Conservation (phyloP, 1,139 yeast genomes). For the Taphrina flavorubra region DNA sequence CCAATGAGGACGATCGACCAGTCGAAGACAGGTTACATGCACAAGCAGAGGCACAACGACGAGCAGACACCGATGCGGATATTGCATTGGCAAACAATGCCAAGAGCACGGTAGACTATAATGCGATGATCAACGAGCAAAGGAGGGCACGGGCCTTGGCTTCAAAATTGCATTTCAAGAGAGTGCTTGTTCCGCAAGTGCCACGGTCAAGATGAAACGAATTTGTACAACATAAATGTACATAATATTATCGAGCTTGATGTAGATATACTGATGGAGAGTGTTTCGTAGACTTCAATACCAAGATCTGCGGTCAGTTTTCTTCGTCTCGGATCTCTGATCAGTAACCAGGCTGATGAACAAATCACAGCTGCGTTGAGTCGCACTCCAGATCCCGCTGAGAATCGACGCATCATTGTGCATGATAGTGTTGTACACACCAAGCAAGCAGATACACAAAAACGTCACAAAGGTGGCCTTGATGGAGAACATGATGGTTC, state of each 20-base stretch:
- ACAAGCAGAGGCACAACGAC: constrained; percentile 20
- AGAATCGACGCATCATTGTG: constrained; percentile 20
- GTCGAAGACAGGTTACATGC: constrained; percentile 21
- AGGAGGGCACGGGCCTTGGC: constrained; percentile 3
- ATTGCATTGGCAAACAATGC: constrained; percentile 18
- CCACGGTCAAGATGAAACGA: not conserved
- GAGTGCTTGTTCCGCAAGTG: not conserved
- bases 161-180: not conserved
- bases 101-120: constrained; percentile 24
- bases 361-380: not conserved
- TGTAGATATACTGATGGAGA: too few relatives aligned
- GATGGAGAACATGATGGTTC: constrained; percentile 24
- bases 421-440: constrained; percentile 18
- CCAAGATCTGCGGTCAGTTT: not conserved
- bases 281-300: not conserved
- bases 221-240: not conserved
- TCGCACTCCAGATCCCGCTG: not conserved
- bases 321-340: not conserved
- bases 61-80: constrained; percentile 22
- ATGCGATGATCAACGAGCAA: constrained; percentile 24
- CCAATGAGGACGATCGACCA: constrained; percentile 36
- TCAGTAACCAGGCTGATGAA: not conserved
- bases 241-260: not conserved
- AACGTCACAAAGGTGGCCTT: constrained; percentile 11
- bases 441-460: constrained; percentile 15